Evolutionary conservation across 306 rosid genomes (phyloP), one percentile per base, ranked within the genome.

Genomic region (Sechiopsis laciniata): DNA sequence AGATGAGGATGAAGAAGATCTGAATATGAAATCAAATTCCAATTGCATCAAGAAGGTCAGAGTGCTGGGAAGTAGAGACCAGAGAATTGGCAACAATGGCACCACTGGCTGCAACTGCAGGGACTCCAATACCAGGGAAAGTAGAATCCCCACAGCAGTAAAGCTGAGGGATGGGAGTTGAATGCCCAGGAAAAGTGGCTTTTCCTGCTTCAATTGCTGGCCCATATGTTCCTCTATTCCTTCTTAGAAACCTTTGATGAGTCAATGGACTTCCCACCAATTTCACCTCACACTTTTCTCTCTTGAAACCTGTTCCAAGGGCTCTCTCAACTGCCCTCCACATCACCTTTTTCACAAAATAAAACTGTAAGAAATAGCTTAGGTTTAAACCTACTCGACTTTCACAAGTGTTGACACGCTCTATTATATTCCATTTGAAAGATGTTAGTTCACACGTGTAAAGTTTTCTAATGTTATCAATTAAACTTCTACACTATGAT

Each of bases 51-150:
- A 94, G 97, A 75, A 94, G 90, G 73, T 87, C 74, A 19, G 96
- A 83, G 85, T 93, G 97, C 67, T 83, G 88, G 69, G 89, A 83
- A 46, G 87, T 95, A 2, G 97, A 87, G 74, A 93, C 97, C 15
- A 93, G 72, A 10, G 97, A 90, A 76, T 93, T 88, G 69, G 97
- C 98, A 16, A 93, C 98, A 48, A 90, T 88, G 67, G 98, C 97
- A 19, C 98, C 98, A 75, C 98, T 90, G 12, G 98, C 96, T 69
- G 98, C 97, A 55, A 93, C 97, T 10, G 98, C 98, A 13, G 98
- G 97, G 78, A 93, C 96, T 65, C 98, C 97, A 75, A 93, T 93
- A 78, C 98, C 98, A 2, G 97, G 98, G 76, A 90, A 93, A 59
- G 96, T 93, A 59, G 98, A 93, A 70, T 93, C 98, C 67, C 98